Percentiles rank a stretch among this genome's conserved stretches.
phyloP scores from a whole-genome alignment of 1,284 basidiomycete genomes.

The Pascua sp. region DNA sequence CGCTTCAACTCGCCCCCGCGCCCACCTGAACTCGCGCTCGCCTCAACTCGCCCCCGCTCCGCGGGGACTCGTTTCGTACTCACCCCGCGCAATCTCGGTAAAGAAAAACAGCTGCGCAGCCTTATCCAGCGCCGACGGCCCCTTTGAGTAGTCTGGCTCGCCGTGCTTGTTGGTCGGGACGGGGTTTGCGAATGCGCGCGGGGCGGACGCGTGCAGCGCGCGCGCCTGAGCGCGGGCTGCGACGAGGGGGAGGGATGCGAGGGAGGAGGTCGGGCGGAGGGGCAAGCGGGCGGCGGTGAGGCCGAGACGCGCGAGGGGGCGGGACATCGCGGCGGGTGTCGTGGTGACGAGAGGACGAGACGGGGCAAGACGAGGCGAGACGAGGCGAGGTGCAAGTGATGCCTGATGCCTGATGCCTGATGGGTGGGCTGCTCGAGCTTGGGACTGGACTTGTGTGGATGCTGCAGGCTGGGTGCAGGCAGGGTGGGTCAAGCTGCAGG shows the following conservation, averaged over 20 bases:
- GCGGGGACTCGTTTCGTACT: constrained; percentile 39
- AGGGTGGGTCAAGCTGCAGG: too few relatives aligned
- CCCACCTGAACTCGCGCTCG: too few relatives aligned
- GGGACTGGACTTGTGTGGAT: too few relatives aligned
- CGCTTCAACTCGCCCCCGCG: neutral
- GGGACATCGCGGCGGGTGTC: constrained; percentile 9
- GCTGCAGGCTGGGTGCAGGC: too few relatives aligned
- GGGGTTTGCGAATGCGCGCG: constrained; percentile 2
- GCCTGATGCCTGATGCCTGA: too few relatives aligned
- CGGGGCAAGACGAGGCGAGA: too few relatives aligned
- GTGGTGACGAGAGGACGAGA: neutral
- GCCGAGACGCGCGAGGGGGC: constrained; percentile 22
- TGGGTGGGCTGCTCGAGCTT: too few relatives aligned
- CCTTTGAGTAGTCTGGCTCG: constrained; percentile 52
- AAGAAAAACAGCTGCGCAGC: constrained; percentile 97
- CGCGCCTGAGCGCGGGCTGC: neutral
- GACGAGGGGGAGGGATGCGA: neutral
- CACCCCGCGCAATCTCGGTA: constrained; percentile 94
- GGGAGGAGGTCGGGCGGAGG: neutral
- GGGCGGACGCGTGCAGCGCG: constrained; percentile 6
- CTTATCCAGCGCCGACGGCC: constrained; percentile 89
- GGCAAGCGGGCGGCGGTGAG: constrained; percentile 7
- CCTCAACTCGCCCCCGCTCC: neutral
- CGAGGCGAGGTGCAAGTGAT: too few relatives aligned
- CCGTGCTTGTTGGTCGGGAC: neutral